Conservation (phyloP, 2,329 filamentous ascomycete species). For the Fusarium tricinctum region DNA sequence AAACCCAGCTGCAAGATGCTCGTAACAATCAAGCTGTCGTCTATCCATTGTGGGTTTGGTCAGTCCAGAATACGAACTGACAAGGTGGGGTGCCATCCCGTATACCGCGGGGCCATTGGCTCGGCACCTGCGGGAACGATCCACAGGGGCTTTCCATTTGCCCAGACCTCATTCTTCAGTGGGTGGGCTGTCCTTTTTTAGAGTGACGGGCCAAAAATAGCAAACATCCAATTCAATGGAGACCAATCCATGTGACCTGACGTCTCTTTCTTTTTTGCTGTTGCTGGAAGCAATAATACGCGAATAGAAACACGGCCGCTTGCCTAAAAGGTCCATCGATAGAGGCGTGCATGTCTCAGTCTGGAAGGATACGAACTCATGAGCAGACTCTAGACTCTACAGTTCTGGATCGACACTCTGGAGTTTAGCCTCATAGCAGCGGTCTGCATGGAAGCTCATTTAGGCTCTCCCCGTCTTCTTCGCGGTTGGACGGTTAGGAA, state of each 20-base stretch:
- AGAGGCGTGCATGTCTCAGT: constrained; percentile 14
- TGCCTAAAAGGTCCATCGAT: constrained; percentile 19
- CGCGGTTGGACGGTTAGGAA: neutral
- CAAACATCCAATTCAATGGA: neutral
- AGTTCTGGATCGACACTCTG: constrained; percentile 18
- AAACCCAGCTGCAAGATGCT: constrained; percentile 27
- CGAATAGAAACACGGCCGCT: constrained; percentile 37
- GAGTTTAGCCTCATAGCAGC: constrained; percentile 27
- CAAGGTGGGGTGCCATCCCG: constrained; percentile 44
- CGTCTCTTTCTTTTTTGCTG: neutral
- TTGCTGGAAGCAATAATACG: constrained; percentile 21
- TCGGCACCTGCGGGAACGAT: constrained; percentile 31
- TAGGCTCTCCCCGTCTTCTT: neutral
- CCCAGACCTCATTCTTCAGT: constrained; percentile 9
- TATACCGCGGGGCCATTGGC: constrained; percentile 38
- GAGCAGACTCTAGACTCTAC: constrained; percentile 5
- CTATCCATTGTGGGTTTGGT: constrained; percentile 34
- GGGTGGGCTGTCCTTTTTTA: constrained; percentile 21
- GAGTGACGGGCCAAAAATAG: constrained; percentile 39
- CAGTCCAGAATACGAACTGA: constrained; percentile 48
- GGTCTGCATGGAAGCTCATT: constrained; percentile 33
- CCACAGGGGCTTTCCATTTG: constrained; percentile 24
- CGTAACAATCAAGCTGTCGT: constrained; percentile 32
- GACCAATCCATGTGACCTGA: neutral
- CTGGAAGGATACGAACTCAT: constrained; percentile 36